Evolutionary conservation across 306 rosid species (phyloP).

Genomic region (Fagus sylvatica): DNA sequence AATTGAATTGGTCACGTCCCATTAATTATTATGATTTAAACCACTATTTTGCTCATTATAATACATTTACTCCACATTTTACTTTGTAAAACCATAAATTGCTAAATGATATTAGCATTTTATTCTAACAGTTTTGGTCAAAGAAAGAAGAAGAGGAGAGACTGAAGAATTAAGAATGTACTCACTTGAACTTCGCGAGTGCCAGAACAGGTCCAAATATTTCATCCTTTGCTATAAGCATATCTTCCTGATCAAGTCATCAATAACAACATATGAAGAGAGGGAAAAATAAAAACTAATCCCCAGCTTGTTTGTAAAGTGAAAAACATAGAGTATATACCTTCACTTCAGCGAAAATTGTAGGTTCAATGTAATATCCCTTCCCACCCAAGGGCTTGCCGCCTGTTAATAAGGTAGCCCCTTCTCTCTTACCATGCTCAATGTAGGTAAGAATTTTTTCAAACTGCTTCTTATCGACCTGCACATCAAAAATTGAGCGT

Average conservation of each 20-base stretch:
- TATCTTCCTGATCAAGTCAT: slow-evolving; percentile 62
- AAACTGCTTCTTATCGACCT: slow-evolving; percentile 80
- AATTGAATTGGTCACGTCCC: no score
- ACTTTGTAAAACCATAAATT: no score
- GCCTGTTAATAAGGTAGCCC: slow-evolving; percentile 83
- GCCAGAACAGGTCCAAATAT: slow-evolving; percentile 86
- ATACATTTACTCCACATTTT: no score
- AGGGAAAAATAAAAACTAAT: background rate
- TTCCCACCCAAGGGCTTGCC: slow-evolving; percentile 70
- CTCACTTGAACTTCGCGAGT: slow-evolving; percentile 81
- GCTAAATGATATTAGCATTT: no score
- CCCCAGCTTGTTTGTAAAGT: background rate
- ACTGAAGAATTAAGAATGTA: background rate
- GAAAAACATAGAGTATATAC: slow-evolving; percentile 34
- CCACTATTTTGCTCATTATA: no score
- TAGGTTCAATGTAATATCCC: slow-evolving; percentile 81
- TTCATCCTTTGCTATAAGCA: slow-evolving; percentile 67
- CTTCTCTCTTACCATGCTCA: slow-evolving; percentile 61
- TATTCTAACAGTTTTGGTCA: no score
- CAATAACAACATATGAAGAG: background rate
- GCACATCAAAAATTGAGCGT: slow-evolving; percentile 4
- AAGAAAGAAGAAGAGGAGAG: background rate
- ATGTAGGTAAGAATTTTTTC: slow-evolving; percentile 71
- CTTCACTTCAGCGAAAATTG: slow-evolving; percentile 76
- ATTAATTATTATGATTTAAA: no score